phyloP scores from a whole-genome alignment of 331 rosid species.

The Acacia pycnantha region DNA sequence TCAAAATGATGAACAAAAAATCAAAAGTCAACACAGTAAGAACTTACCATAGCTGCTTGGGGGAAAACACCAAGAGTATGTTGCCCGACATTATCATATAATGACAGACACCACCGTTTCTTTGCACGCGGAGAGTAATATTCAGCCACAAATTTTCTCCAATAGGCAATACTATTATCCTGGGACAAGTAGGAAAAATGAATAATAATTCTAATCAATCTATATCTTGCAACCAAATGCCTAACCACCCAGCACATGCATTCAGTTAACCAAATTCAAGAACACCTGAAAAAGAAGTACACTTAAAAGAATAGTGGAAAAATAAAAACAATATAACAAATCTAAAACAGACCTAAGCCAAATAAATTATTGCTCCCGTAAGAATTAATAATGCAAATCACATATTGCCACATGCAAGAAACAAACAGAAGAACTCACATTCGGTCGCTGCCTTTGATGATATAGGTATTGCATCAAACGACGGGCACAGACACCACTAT shows the following conservation, averaged over 20 bases:
- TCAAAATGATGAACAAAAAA: neutral
- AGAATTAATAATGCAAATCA: neutral
- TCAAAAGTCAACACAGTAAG: constrained; percentile 17
- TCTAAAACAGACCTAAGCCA: neutral
- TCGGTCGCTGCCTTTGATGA: constrained; percentile 89
- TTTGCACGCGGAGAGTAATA: constrained; percentile 95
- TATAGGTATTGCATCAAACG: constrained; percentile 95
- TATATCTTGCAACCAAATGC: neutral
- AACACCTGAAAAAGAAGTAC: neutral
- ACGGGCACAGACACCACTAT: constrained; percentile 85
- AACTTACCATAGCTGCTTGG: constrained; percentile 83
- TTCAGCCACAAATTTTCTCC: constrained; percentile 97
- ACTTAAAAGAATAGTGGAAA: neutral
- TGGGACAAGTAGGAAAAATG: constrained; percentile 35
- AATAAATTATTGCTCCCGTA: neutral
- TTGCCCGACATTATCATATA: constrained; percentile 82
- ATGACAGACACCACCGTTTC: constrained; percentile 91
- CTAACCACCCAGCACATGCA: neutral
- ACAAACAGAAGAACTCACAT: constrained; percentile 51
- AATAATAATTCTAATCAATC: neutral
- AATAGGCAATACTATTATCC: constrained; percentile 93
- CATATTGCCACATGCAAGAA: constrained; percentile 19
- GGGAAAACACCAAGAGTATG: constrained; percentile 94
- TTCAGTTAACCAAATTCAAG: neutral
- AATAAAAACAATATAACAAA: neutral